These are phyloP conservation scores for Didymella lethalis DNA, from an alignment of 2,329 filamentous ascomycete species.

Conservation along the genomic window DNA sequence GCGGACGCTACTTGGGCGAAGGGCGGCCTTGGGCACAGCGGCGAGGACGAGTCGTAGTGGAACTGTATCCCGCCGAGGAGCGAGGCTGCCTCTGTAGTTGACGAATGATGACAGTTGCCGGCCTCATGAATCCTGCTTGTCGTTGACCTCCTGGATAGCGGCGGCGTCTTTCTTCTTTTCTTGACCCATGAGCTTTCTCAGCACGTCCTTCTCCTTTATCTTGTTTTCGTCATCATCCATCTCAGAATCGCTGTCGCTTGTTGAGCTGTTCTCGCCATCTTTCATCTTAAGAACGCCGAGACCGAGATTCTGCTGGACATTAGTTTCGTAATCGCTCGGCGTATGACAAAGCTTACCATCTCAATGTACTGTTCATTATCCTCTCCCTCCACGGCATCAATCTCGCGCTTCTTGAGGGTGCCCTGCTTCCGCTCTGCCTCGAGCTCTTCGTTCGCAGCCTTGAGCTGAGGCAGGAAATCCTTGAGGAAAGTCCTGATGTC, in stretches of 20 bases:
- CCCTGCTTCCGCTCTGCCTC: constrained; percentile 52
- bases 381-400: constrained; percentile 47
- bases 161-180: constrained; percentile 29
- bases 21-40: constrained; percentile 26
- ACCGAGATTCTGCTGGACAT: constrained; percentile 49
- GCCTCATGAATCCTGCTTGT: constrained; percentile 28
- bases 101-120: neutral
- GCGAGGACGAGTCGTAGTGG: neutral
- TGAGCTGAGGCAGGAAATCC: constrained; percentile 53
- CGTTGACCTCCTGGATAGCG: constrained; percentile 44
- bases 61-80: too few relatives aligned
- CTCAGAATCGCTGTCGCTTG: constrained; percentile 34
- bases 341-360: constrained; percentile 41
- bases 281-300: constrained; percentile 57
- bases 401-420: constrained; percentile 46
- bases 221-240: constrained; percentile 22
- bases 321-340: neutral
- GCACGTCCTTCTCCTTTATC: constrained; percentile 40
- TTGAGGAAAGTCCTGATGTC: constrained; percentile 50
- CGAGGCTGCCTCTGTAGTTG: neutral
- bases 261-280: constrained; percentile 33
- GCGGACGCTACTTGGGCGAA: constrained; percentile 59
- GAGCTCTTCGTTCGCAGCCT: constrained; percentile 54
- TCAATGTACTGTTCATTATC: constrained; percentile 50
- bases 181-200: constrained; percentile 50